A percentile compares a stretch with the other conserved stretches of the same genome.
Conservation (phyloP, 345 rosid genomes). For the Salix suchowensis region DNA sequence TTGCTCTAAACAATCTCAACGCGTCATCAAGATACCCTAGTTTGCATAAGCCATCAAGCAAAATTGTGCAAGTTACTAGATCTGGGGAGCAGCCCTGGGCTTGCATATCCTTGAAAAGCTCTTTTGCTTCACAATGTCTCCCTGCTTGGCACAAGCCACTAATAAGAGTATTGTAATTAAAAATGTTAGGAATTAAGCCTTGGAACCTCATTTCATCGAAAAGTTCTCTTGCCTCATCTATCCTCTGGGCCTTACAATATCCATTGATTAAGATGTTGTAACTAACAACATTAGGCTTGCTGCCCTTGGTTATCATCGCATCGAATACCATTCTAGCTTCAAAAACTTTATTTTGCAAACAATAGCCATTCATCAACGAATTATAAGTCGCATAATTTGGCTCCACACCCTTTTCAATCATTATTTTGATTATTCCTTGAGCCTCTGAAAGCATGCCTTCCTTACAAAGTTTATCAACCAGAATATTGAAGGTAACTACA, state of each 20-base stretch:
- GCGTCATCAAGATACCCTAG: too few relatives aligned
- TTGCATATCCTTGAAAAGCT: not conserved
- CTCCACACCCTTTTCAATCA: slow-evolving; percentile 3
- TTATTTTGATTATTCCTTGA: not conserved
- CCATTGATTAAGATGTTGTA: not conserved
- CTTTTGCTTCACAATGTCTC: not conserved
- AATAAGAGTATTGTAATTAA: not conserved
- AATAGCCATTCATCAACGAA: not conserved
- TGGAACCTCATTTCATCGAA: not conserved
- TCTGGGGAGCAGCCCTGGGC: too few relatives aligned
- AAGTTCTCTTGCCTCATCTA: not conserved
- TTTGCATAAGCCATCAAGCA: too few relatives aligned
- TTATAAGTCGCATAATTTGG: not conserved
- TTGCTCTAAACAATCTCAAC: too few relatives aligned
- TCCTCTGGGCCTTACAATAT: not conserved
- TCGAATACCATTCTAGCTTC: not conserved
- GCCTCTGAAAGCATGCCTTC: slow-evolving; percentile 4
- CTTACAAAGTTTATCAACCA: not conserved
- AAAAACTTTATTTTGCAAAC: not conserved
- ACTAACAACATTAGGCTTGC: too few relatives aligned
- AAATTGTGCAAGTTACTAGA: too few relatives aligned
- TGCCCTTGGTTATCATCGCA: not conserved
- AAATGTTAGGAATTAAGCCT: not conserved
- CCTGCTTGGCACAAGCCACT: not conserved
- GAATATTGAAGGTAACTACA: slow-evolving; percentile 1